Evolutionary conservation across 352 stramenopile genomes (phyloP), one percentile per base, ranked within the genome.

Genomic region (Pythium utonaiense): DNA sequence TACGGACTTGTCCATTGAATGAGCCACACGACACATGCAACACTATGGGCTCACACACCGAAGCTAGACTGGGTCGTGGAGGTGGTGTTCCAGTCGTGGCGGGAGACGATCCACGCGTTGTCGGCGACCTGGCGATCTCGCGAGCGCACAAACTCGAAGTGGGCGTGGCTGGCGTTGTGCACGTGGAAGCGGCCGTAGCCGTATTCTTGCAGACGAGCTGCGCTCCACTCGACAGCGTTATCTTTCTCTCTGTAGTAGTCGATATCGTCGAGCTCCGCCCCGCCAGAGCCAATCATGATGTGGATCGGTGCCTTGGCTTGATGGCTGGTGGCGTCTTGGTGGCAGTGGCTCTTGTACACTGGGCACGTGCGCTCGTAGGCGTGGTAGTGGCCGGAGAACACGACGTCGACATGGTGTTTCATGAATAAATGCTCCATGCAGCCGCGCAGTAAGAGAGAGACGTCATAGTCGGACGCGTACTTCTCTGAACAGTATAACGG

Each of bases 201-300:
- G 42, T 75, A 79, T 40, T 73, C 66, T 33, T 71, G 62, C 48
- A 71, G 64, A 3, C 49, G 34, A n/a, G 64, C 64, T 6, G 21
- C 47, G 30, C 67, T 75, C 70, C 71, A 81, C 12, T 31, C 30
- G 21, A 10, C 22, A 28, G 62, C 24, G 22, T 28, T 24, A 36
- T 57, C 24, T 17, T 38, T 21, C 3, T 13, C 34, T 3, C 33
- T 31, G 27, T 41, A 22, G 6, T 56, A 78, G 19, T 65, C 49
- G 3, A 68, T 60, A 17, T 76, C 62, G 55, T 82, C 74, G 5
- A 82, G 45, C 51, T 70, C 70, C 3, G 67, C 70, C n/a, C 71
- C 74, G 9, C 61, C 74, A 12, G 74, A 78, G 34, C 74, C 74
- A 36, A 82, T 62, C 71, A 80, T 82, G 48, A 82, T 64, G 49